Evolutionary conservation across 2,329 filamentous ascomycete genomes (phyloP), one percentile per base, ranked within the genome.

Genomic region (Dactylonectria estremocensis): DNA sequence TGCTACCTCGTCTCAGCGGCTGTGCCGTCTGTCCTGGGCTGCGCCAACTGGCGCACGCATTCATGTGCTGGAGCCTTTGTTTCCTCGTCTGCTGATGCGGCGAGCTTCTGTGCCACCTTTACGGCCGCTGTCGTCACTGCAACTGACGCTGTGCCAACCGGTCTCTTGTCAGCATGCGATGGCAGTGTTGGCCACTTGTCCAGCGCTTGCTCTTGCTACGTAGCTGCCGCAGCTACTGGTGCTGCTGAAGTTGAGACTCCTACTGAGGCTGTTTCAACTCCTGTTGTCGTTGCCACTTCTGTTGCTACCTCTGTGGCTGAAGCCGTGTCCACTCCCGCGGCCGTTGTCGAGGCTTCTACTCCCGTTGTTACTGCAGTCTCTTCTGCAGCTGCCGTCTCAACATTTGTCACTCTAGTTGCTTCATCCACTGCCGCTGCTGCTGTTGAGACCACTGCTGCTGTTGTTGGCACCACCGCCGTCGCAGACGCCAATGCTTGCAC

Each of bases 21-120:
- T 58, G 63, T 66, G 63, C 63, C 63, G 57, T 61, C 56, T 24
- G 63, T 40, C 24, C 45, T 61, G 5, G 22, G 45, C 45, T 66
- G 63, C 49, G 45, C 58, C 22, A 53, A 61, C 49, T 52, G 46
- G 33, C 22, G 48, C 11, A 31, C 48, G 3, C 58, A 61, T 35
- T 57, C 63, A 2, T 61, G 63, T 22, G 63, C 50, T 45, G 63
- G 57, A 20, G 50, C 57, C 6, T 61, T 61, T 46, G 58, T 53
- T 11, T 43, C 58, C 4, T 45, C 35, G 5, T 20, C 37, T 6
- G 48, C 22, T 9, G 49, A 53, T 14, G 58, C 58, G 3, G 35
- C 58, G 6, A 61, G 24, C 22, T 61, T 61, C 49, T 61, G 58
- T 43, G 58, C 58, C 22, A 61, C 58, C 4, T 60, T 60, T 31